Percentiles rank a stretch among this genome's conserved stretches.
phyloP scores from a whole-genome alignment of 2,329 filamentous ascomycete genomes.

The Ramularia collo-cygni region DNA sequence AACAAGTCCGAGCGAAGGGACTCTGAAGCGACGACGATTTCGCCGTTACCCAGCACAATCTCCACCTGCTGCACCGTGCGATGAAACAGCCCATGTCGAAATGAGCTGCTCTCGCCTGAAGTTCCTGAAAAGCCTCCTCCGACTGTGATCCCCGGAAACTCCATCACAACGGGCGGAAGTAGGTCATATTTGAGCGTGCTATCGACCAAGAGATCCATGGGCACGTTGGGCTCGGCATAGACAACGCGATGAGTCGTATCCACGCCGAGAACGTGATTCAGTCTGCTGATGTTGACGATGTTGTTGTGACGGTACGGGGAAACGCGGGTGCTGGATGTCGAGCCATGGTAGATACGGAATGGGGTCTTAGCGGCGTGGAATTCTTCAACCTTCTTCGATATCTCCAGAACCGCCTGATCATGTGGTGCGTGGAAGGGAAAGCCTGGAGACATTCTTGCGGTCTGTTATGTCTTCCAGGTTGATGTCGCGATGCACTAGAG shows the following conservation, averaged over 20 bases:
- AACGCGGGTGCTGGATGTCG: slow-evolving; percentile 44
- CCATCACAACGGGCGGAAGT: slow-evolving; percentile 60
- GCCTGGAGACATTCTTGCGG: too few species aligned
- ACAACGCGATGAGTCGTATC: slow-evolving; percentile 45
- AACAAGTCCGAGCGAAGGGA: slow-evolving; percentile 57
- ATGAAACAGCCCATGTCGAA: slow-evolving; percentile 59
- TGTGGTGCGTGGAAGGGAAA: too few species aligned
- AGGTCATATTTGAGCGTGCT: slow-evolving; percentile 50
- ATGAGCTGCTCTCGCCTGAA: slow-evolving; percentile 59
- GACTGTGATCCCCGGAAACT: slow-evolving; percentile 62
- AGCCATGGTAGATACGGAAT: slow-evolving; percentile 52
- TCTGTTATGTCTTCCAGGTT: too few species aligned
- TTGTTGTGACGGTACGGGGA: slow-evolving; percentile 32
- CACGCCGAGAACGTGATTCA: slow-evolving; percentile 41
- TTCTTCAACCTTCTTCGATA: too few species aligned
- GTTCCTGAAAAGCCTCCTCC: slow-evolving; percentile 62
- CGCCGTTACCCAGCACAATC: slow-evolving; percentile 56
- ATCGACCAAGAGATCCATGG: slow-evolving; percentile 57
- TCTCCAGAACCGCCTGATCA: too few species aligned
- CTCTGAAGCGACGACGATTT: slow-evolving; percentile 48
- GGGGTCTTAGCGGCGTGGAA: slow-evolving; percentile 42
- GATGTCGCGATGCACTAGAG: too few species aligned
- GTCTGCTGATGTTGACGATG: slow-evolving; percentile 40
- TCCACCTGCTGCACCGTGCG: slow-evolving; percentile 54
- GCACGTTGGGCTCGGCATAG: slow-evolving; percentile 64